These are phyloP conservation scores for Thalassiosira allenii DNA, from an alignment of 352 stramenopile species.

Conservation along the genomic window DNA sequence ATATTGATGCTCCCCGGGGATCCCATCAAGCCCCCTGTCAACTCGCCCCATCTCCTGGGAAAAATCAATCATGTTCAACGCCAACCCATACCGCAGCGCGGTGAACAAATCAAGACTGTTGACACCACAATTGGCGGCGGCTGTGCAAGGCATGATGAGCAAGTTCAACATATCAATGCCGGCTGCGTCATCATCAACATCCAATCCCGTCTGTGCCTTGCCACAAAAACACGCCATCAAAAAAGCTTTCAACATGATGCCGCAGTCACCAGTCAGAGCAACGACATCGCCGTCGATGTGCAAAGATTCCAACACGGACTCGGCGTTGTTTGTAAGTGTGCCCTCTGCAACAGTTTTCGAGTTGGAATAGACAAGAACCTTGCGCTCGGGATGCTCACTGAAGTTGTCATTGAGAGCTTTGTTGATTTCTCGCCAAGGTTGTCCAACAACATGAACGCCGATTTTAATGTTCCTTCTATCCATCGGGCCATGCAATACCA, in stretches of 20 bases:
- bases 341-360: slow-evolving; percentile 9
- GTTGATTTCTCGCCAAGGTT: slow-evolving; percentile 8
- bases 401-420: neutral
- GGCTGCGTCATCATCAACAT: slow-evolving; percentile 6
- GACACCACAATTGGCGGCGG: slow-evolving; percentile 29
- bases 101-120: neutral
- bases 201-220: slow-evolving; percentile 2
- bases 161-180: neutral
- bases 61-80: slow-evolving; percentile 1
- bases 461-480: slow-evolving; percentile 2
- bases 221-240: slow-evolving; percentile 25
- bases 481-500: neutral
- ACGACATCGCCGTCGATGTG: neutral
- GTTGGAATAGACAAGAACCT: slow-evolving; percentile 14
- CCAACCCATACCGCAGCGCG: neutral
- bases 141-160: slow-evolving; percentile 4
- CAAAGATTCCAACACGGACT: neutral
- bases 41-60: slow-evolving; percentile 21
- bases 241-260: slow-evolving; percentile 15
- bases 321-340: neutral
- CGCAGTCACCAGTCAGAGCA: slow-evolving; percentile 6
- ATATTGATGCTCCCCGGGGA: neutral
- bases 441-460: slow-evolving; percentile 1
- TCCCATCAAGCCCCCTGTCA: neutral
- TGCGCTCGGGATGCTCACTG: neutral